Evolutionary conservation across 352 stramenopile genomes (phyloP).

Genomic region (Aphanomyces invadans): DNA sequence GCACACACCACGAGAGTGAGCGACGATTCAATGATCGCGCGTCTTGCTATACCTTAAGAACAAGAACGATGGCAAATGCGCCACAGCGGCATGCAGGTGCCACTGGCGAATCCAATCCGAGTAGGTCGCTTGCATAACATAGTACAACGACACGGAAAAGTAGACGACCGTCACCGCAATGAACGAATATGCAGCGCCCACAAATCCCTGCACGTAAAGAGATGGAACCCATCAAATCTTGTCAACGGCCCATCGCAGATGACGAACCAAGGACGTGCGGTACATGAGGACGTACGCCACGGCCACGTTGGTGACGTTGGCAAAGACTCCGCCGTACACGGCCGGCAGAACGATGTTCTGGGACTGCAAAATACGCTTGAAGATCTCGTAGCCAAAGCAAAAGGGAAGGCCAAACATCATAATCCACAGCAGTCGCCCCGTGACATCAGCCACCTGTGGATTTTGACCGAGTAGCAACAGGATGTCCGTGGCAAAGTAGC

Average conservation of each 20-base stretch:
- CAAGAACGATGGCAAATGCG: slow-evolving; percentile 61
- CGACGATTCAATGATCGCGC: too few species aligned
- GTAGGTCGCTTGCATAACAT: not conserved
- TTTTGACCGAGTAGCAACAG: slow-evolving; percentile 60
- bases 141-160: not conserved
- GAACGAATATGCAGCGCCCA: slow-evolving; percentile 1
- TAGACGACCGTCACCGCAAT: not conserved
- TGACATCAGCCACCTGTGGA: slow-evolving; percentile 47
- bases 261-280: slow-evolving; percentile 41
- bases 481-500: slow-evolving; percentile 67
- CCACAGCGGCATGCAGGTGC: slow-evolving; percentile 47
- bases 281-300: slow-evolving; percentile 86
- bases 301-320: slow-evolving; percentile 64
- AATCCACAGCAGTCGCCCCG: slow-evolving; percentile 55
- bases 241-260: too few species aligned
- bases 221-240: too few species aligned
- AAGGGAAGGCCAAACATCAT: slow-evolving; percentile 75
- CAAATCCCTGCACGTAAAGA: not conserved
- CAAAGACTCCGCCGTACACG: slow-evolving; percentile 59
- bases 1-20: slow-evolving; percentile 54
- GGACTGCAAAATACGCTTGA: slow-evolving; percentile 76
- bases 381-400: slow-evolving; percentile 59
- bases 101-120: slow-evolving; percentile 38
- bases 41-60: slow-evolving; percentile 4
- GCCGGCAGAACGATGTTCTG: slow-evolving; percentile 80